A percentile compares a stretch with the other conserved stretches of the same genome.
phyloP scores from a whole-genome alignment of 1,284 basidiomycete genomes.

The Cutaneotrichosporon spelunceum region DNA sequence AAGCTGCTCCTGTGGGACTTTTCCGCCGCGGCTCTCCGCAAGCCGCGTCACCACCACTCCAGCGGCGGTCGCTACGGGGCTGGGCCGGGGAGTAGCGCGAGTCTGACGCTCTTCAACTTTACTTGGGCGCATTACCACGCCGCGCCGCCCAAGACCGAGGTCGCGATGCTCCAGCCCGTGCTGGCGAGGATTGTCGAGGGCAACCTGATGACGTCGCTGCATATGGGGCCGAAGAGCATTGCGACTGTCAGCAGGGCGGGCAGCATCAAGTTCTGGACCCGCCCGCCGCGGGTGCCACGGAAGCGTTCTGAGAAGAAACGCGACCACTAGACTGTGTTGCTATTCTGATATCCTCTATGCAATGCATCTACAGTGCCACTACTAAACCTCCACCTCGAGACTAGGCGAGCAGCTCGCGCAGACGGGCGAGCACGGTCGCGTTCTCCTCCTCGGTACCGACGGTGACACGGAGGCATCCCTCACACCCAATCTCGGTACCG shows the following conservation, averaged over 20 bases:
- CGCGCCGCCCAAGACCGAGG: slow-evolving; percentile 80
- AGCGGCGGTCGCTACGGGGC: slow-evolving; percentile 34
- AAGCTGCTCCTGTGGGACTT: slow-evolving; percentile 94
- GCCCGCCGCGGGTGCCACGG: slow-evolving; percentile 55
- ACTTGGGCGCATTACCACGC: slow-evolving; percentile 67
- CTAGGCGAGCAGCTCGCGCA: slow-evolving; percentile 38
- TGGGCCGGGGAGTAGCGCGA: slow-evolving; percentile 52
- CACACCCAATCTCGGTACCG: slow-evolving; percentile 80
- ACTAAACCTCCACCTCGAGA: background rate
- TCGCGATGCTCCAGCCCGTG: slow-evolving; percentile 86
- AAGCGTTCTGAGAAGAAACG: slow-evolving; percentile 13
- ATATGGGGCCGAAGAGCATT: slow-evolving; percentile 70
- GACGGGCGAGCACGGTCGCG: slow-evolving; percentile 52
- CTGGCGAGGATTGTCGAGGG: slow-evolving; percentile 73
- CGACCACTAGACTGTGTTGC: slow-evolving; percentile 5
- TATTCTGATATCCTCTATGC: background rate
- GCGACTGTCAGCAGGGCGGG: slow-evolving; percentile 70
- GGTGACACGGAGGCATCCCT: slow-evolving; percentile 83
- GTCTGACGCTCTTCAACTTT: slow-evolving; percentile 56
- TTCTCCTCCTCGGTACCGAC: slow-evolving; percentile 85
- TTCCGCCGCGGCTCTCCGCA: slow-evolving; percentile 57
- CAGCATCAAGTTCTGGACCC: slow-evolving; percentile 74
- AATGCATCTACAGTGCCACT: background rate
- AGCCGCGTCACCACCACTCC: slow-evolving; percentile 47
- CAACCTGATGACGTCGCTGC: slow-evolving; percentile 66